phyloP scores from a whole-genome alignment of 2,329 filamentous ascomycete genomes.

The Diaporthe australafricana region DNA sequence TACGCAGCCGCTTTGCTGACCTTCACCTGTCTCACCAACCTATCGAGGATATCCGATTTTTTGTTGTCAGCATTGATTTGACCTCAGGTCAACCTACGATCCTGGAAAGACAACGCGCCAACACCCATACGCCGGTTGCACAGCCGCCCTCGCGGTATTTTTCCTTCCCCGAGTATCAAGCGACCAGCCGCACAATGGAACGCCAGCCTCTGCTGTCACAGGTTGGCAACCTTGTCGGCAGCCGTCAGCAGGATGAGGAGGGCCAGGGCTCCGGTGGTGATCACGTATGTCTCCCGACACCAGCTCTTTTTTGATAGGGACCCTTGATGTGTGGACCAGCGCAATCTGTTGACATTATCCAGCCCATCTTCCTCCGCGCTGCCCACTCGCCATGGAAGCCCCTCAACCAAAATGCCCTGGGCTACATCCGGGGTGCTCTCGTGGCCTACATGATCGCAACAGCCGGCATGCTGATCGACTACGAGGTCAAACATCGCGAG shows the following conservation, averaged over 20 bases:
- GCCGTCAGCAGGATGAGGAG: conserved; percentile 33
- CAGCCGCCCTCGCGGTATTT: conserved; percentile 27
- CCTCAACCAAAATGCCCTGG: conserved; percentile 59
- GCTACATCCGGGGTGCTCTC: conserved; percentile 55
- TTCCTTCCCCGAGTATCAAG: conserved; percentile 30
- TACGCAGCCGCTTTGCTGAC: neutral
- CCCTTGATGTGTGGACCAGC: neutral
- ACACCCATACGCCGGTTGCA: conserved; percentile 2
- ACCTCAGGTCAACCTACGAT: conserved; percentile 25
- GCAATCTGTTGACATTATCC: conserved; percentile 32
- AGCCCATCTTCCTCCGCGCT: conserved; percentile 64
- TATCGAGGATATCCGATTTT: neutral
- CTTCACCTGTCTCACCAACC: neutral
- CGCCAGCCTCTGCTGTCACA: conserved; percentile 38
- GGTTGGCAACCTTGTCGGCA: conserved; percentile 16
- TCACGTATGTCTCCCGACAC: conserved; percentile 45
- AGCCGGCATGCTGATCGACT: conserved; percentile 56
- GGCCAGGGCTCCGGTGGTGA: conserved; percentile 35
- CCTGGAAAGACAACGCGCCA: conserved; percentile 27
- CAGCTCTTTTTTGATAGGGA: neutral
- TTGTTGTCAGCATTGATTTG: conserved; percentile 29
- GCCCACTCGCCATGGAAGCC: conserved; percentile 63
- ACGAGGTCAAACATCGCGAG: conserved; percentile 55
- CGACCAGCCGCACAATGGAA: conserved; percentile 34
- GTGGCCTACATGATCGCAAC: conserved; percentile 57